Evolutionary conservation across 2,329 filamentous ascomycete genomes (phyloP), one percentile per base, ranked within the genome.

Genomic region (Xylaria sp.): DNA sequence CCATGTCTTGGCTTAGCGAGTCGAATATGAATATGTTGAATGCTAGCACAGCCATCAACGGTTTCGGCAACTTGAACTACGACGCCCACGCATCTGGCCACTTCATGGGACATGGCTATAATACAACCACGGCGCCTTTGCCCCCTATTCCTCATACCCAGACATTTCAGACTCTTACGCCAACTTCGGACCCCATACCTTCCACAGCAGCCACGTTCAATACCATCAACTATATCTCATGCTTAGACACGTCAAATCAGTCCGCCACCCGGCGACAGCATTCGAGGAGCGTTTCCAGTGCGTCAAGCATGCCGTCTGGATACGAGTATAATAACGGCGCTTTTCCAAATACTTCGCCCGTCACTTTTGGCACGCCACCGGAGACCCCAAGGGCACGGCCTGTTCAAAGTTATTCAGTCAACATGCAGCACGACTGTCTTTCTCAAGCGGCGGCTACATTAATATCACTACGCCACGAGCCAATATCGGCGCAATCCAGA

Each of bases 221-320:
- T 31, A 63, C 66, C 2, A 51, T 73, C 31, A 65, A 48, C 23
- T 73, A 71, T 28, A 59, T 72, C 20, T 66, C 64, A 15, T 69
- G 68, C 31, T 31, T 69, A 5, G 70, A 73, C 42, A 44, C 65
- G 6, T 49, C 67, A 49, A 62, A 64, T 28, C 70, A 70, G 1
- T 44, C 59, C 11, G 11, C 36, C 33, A 60, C 54, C 9, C 53
- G 70, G 17, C 68, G 67, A 38, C 58, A 68, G 36, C 72, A 73
- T 48, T 72, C 72, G 10, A 62, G 70, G 53, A 73, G 72, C 40
- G 68, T 72, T 54, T 73, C 72, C 40, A 73, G 72, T 46, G 67
- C 66, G 6, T 72, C 70, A n/a, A 73, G 72, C 36, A 67, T 69
- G 46, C 68, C 70, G n/a, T 69, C 71, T 31, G 72, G 59, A 5